phyloP scores from a whole-genome alignment of 495 filamentous ascomycete genomes.

The Bryoglossum gracile region DNA sequence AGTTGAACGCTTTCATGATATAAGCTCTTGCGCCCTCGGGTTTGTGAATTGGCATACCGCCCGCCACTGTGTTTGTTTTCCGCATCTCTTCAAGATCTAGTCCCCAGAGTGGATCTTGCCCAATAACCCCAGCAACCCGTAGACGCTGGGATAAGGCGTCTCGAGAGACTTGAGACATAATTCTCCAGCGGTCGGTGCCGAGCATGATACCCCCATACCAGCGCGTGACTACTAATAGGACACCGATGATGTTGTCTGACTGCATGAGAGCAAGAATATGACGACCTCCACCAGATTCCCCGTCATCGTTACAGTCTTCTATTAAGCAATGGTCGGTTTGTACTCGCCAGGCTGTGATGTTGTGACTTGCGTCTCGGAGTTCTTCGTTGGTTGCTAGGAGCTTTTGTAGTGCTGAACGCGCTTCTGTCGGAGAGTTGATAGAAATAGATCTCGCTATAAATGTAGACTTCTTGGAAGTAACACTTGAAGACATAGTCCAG shows the following conservation, averaged over 20 bases:
- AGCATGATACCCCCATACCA: conserved; percentile 91
- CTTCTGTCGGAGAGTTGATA: conserved; percentile 31
- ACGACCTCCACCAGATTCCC: conserved; percentile 79
- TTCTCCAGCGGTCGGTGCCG: conserved; percentile 68
- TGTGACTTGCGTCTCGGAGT: conserved; percentile 41
- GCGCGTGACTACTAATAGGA: conserved; percentile 79
- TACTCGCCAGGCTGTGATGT: conserved; percentile 46
- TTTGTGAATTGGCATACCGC: conserved; percentile 54
- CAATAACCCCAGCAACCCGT: conserved; percentile 34
- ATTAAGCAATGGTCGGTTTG: conserved; percentile 34
- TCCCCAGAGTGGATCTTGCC: conserved; percentile 61
- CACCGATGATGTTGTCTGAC: conserved; percentile 69
- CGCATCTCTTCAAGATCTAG: conserved; percentile 65
- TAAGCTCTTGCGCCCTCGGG: conserved; percentile 56
- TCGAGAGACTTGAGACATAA: conserved; percentile 43
- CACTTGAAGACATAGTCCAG: conserved; percentile 33
- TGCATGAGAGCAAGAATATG: conserved; percentile 75
- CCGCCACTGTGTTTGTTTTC: conserved; percentile 27
- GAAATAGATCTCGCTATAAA: conserved; percentile 42
- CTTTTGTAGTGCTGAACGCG: conserved; percentile 29
- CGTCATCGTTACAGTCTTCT: conserved; percentile 89
- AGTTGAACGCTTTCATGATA: conserved; percentile 53
- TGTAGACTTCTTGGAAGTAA: conserved; percentile 41
- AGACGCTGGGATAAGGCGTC: conserved; percentile 40
- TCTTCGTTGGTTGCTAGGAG: conserved; percentile 34